Conservation (phyloP, 2,329 filamentous ascomycete species). For the Monosporascus sp. region DNA sequence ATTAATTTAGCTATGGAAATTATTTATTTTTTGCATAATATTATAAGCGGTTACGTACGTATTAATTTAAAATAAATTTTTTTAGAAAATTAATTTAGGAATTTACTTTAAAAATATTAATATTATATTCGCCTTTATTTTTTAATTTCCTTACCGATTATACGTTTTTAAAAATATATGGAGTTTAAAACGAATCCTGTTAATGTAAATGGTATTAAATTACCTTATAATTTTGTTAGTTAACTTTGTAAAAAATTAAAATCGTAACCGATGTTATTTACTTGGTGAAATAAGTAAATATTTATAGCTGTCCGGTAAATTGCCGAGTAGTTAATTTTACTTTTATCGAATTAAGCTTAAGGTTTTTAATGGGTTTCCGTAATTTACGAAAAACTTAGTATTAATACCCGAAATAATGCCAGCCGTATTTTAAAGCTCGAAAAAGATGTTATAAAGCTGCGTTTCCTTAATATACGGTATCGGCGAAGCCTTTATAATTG, state of each 20-base stretch:
- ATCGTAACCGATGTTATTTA: conserved; percentile 3
- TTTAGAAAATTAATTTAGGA: no score
- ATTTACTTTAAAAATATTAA: background rate
- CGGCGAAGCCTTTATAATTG: conserved; percentile 31
- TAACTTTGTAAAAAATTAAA: background rate
- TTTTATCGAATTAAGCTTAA: conserved; percentile 3
- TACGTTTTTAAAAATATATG: no score
- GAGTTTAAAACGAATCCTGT: no score
- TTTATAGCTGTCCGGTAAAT: conserved; percentile 15
- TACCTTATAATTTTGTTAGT: no score
- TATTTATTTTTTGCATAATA: no score
- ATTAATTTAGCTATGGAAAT: conserved; percentile 13
- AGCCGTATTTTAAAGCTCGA: conserved; percentile 21
- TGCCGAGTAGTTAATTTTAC: conserved; percentile 15
- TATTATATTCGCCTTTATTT: no score
- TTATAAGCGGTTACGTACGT: no score
- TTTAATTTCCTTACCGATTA: no score
- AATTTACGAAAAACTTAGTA: conserved; percentile 33
- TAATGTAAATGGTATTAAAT: no score
- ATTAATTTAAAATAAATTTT: no score
- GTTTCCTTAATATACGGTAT: conserved; percentile 33
- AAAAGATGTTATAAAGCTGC: conserved; percentile 31
- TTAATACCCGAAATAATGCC: conserved; percentile 29
- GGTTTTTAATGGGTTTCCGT: conserved; percentile 27
- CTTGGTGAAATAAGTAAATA: conserved; percentile 9